These are phyloP conservation scores for Trichosanthes cucumerina DNA, from an alignment of 306 rosid species.

Conservation along the genomic window DNA sequence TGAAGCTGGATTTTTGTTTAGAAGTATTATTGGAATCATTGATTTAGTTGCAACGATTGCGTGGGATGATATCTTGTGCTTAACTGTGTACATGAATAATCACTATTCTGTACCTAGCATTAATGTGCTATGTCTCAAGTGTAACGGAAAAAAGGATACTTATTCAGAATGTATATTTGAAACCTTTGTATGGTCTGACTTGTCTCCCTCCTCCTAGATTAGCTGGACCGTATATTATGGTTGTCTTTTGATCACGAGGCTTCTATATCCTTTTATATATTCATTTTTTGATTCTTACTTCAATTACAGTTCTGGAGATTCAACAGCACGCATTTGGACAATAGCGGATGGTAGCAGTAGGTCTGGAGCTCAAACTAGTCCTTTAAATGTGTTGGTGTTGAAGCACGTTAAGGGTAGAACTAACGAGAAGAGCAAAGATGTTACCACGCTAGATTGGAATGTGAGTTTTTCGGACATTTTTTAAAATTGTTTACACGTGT, in stretches of 20 bases:
- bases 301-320: conserved; percentile 72
- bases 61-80: not conserved
- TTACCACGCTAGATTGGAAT: conserved; percentile 93
- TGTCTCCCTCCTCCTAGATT: not conserved
- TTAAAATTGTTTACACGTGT: not conserved
- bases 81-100: not conserved
- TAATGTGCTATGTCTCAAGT: not conserved
- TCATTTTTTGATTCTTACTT: conserved; percentile 6
- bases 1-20: not conserved
- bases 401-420: conserved; percentile 78
- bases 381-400: conserved; percentile 57
- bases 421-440: conserved; percentile 83
- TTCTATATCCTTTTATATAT: not conserved
- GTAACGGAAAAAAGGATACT: not conserved
- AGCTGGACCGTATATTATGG: not conserved
- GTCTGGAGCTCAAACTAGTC: conserved; percentile 38
- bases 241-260: not conserved
- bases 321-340: conserved; percentile 94
- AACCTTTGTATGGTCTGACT: not conserved
- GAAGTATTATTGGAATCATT: not conserved
- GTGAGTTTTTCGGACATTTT: conserved; percentile 36
- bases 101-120: not conserved
- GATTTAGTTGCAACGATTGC: not conserved
- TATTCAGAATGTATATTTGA: not conserved
- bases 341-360: conserved; percentile 57